Evolutionary conservation across 768 basidiomycete species (phyloP), one percentile per base, ranked within the genome.

Genomic region (Amanita thiersii): DNA sequence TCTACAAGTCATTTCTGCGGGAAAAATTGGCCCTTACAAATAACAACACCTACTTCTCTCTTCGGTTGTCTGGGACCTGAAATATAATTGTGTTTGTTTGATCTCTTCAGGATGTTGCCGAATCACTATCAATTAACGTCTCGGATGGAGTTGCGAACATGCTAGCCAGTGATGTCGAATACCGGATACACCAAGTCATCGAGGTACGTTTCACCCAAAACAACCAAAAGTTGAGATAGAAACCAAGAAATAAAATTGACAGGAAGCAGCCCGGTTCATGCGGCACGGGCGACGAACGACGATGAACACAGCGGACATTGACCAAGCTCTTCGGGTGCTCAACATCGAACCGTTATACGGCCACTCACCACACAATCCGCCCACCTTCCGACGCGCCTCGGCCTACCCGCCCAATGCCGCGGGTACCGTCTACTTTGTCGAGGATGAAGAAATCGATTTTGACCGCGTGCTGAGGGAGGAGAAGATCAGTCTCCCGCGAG

Each of bases 251-350:
- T n/a, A n/a, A n/a, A n/a, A n/a, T n/a, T 41, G 49, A 30, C 64
- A 93, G 85, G 94, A 98, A 74, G 91, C 94, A 6, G 81, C 91
- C 18, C 85, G 93, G 39, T 99, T 94, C 63, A 96, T 94, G 88
- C 77, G 91, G 17, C 92, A 98, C 60, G 86, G 86, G 4, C 79
- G 87, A 44, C 72, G 96, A 41, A 90, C 86, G n/a, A 86, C 86
- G 0, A 70, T 99, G 59, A 86, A 81, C 6, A 86, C 91, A 4
- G 71, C 80, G 17, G 96, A 99, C 63, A 80, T 98, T 44, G 93
- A 97, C 61, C 81, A 88, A 48, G 96, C 96, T 1, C 69, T 99
- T 35, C 87, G 89, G 47, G 89, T 88, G 1, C 73, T 94, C 36
- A 98, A 97, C 64, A 90, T 98, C 50, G 96, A 98, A 60, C 96